Evolutionary conservation across 495 filamentous ascomycete genomes (phyloP).

Genomic region (Achaetomiella virescens): DNA sequence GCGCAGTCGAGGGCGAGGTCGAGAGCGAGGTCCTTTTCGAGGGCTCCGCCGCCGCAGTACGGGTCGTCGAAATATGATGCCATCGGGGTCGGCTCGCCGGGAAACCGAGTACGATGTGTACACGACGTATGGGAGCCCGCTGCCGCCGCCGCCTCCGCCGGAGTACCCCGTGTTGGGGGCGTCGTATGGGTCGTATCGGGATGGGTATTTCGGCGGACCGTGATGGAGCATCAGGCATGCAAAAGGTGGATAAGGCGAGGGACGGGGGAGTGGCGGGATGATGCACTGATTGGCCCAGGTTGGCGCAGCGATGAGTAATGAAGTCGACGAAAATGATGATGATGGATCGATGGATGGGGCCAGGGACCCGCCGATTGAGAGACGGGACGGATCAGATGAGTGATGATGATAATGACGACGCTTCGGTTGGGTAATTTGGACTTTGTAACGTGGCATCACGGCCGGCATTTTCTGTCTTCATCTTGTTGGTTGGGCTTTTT

Average conservation of each 20-base stretch:
- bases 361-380: background rate
- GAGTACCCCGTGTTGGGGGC: conserved; percentile 12
- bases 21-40: conserved; percentile 29
- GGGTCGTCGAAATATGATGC: conserved; percentile 6
- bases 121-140: conserved; percentile 2
- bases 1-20: conserved; percentile 1
- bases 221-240: background rate
- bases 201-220: background rate
- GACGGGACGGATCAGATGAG: background rate
- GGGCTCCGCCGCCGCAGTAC: conserved; percentile 22
- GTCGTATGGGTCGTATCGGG: conserved; percentile 1
- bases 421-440: background rate
- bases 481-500: conserved; percentile 11
- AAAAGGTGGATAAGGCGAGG: background rate
- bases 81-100: background rate
- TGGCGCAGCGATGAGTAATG: background rate
- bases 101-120: conserved; percentile 14
- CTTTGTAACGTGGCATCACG: conserved; percentile 10
- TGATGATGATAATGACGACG: conserved; percentile 21
- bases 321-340: conserved; percentile 7
- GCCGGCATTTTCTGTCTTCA: conserved; percentile 8
- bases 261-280: background rate
- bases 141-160: conserved; percentile 16
- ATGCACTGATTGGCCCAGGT: background rate
- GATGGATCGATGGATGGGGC: conserved; percentile 8